Evolutionary conservation across 2,329 filamentous ascomycete species (phyloP), one percentile per base, ranked within the genome.

Genomic region (Simplicillium sp.): DNA sequence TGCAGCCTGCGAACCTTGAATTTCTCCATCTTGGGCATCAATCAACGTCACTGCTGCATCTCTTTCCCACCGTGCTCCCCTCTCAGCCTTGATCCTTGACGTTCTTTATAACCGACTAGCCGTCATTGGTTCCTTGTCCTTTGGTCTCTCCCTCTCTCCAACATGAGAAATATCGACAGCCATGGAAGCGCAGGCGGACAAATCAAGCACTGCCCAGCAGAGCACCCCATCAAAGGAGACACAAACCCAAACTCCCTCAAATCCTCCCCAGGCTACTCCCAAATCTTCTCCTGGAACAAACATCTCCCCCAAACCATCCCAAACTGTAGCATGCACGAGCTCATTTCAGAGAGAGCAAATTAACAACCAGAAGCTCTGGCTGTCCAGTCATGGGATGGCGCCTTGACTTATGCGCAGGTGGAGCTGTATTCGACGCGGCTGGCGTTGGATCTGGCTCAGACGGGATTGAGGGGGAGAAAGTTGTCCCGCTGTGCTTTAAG

Each of bases 351-450:
- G 11, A 59, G 60, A 38, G 62, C 63, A 11, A 47, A 44, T 11
- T 44, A 48, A 17, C 55, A 61, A 3, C 67, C 68, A 1, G 48
- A 58, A n/a, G 55, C 58, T 16, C 46, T 59, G 5, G 70, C 70
- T 18, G 59, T 73, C n/a, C 53, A 66, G 41, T 70, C 70, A 1
- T 73, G 68, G 68, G 70, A 73, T 43, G 69, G 70, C 29, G 50
- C 52, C 40, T 60, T 70, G 39, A 70, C 66, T 3, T 73, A 73
- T 44, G 40, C 50, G 29, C 60, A 71, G 36, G 54, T 73, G 2
- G 65, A 71, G 29, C 46, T 50, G 2, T 53, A 64, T 11, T 69
- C 70, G 2, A 62, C 61, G 20, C 48, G 50, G 1, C 56, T 73
- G 7, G 69, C 68, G 3, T 50, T 50, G 5, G 55, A 65, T 41